Base-by-base conservation (phyloP, 805 yeast species). In the Cyberlindnera americana region DNA sequence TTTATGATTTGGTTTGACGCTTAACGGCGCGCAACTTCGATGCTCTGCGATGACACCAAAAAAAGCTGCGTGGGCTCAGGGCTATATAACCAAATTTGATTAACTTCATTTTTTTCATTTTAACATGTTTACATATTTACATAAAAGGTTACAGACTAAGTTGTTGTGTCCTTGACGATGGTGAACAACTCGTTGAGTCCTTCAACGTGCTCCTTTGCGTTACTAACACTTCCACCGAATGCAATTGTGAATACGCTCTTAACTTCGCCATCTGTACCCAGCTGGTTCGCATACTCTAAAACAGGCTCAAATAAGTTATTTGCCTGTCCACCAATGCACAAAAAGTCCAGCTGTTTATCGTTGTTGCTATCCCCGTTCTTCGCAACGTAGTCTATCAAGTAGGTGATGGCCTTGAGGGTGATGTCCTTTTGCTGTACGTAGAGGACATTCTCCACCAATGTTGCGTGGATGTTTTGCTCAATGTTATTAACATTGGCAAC, bases 401-500 rank as follows among this genome's bases (percentile, higher is more conserved):
- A 77, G 9, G 72, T 66, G 30, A 83, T 59, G 0, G 89, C 81
- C 37, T 76, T 72, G 23, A 74, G 53, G 1, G 81, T 66, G 37
- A 83, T 63, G 40, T 79, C 77, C 29, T 70, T 66, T 48, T 82
- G 81, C 55, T 86, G 90, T 13, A 89, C 80, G 33, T 83, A 77
- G 7, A 89, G 81, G 30, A 79, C 75, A 47, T 78, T 76, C 44
- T 78, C 74, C 41, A 83, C 78, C 31, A 85, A 66, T 23, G 83
- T 78, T 2, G 96, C 96, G 61, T 88, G 95, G 14, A 90, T 71
- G 27, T 77, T 77, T 38, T 43, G 44, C 9, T 49, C 45, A 15
- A 82, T 66, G 33, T 83, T 93, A 61, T 91, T 89, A 40, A 90
- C 78, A 59, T 88, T 89, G 18, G 90, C 81, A 33, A 90, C 80